A percentile compares a stretch with the other conserved stretches of the same genome.
These are phyloP conservation scores for Aaosphaeria pasadenensis DNA, from an alignment of 2,329 filamentous ascomycete species.

Conservation along the genomic window DNA sequence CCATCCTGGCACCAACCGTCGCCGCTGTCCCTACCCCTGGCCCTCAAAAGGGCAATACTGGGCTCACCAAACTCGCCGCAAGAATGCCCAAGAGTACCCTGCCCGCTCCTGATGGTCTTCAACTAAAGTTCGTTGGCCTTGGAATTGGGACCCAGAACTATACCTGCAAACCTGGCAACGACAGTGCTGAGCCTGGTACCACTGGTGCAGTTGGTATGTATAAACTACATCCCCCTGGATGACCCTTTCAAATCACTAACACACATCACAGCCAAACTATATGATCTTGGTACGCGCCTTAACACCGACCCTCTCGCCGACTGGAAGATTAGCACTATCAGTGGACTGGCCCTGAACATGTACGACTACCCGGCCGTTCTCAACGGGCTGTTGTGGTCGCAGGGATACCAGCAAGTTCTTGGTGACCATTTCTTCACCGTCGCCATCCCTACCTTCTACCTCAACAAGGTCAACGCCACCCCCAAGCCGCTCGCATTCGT, in stretches of 20 bases:
- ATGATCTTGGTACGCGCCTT: conserved; percentile 32
- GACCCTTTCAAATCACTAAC: not conserved
- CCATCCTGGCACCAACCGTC: conserved; percentile 15
- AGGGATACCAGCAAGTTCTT: conserved; percentile 41
- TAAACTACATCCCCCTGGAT: not conserved
- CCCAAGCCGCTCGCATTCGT: conserved; percentile 39
- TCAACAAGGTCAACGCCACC: conserved; percentile 43
- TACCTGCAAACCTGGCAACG: conserved; percentile 37
- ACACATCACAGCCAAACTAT: conserved; percentile 25
- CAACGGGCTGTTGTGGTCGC: conserved; percentile 21
- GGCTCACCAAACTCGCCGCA: conserved; percentile 21
- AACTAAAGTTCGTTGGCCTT: conserved; percentile 46
- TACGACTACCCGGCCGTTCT: conserved; percentile 14
- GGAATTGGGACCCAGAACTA: conserved; percentile 55
- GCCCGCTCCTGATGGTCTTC: conserved; percentile 20
- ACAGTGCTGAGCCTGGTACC: conserved; percentile 23
- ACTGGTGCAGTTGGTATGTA: conserved; percentile 32
- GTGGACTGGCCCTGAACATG: conserved; percentile 31
- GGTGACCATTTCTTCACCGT: conserved; percentile 70
- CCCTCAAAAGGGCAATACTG: conserved; percentile 10
- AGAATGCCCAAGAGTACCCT: conserved; percentile 28
- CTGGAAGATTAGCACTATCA: conserved; percentile 31
- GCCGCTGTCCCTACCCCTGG: conserved; percentile 7
- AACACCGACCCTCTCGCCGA: conserved; percentile 24
- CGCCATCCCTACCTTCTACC: conserved; percentile 59